These are phyloP conservation scores for Chrysoporthe austroafricana DNA, from an alignment of 2,329 filamentous ascomycete genomes.

Conservation along the genomic window DNA sequence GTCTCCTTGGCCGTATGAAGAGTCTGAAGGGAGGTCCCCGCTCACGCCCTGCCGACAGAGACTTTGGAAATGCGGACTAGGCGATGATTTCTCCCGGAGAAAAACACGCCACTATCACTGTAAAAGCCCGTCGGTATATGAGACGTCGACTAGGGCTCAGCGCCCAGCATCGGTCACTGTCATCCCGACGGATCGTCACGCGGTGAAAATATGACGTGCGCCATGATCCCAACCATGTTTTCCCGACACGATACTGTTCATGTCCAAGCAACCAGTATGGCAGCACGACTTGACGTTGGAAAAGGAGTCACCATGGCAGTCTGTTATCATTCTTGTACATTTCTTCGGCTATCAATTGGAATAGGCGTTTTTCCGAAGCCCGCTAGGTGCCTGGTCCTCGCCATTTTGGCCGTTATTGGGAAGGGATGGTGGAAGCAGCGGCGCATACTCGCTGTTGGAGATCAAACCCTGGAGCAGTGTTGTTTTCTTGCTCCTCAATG, in stretches of 20 bases:
- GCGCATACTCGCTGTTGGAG: not conserved
- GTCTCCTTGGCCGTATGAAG: conserved; percentile 79
- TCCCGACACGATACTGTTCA: not conserved
- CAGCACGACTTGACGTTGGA: conserved; percentile 11
- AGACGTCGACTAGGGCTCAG: not conserved
- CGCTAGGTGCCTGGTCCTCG: conserved; percentile 2
- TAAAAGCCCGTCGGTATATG: not conserved
- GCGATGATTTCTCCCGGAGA: not conserved
- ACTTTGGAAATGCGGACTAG: conserved; percentile 19
- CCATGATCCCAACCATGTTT: not conserved
- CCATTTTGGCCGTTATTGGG: not conserved
- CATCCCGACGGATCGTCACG: not conserved
- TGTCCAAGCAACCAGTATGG: too few relatives aligned
- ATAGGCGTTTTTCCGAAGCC: conserved; percentile 22
- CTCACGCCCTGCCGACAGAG: conserved; percentile 24
- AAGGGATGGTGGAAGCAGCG: not conserved
- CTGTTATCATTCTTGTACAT: conserved; percentile 27
- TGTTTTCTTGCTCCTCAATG: not conserved
- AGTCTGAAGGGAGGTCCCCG: conserved; percentile 71
- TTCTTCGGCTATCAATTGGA: conserved; percentile 22
- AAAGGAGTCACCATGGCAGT: conserved; percentile 15
- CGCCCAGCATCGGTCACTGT: not conserved
- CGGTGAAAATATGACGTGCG: not conserved
- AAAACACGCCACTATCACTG: not conserved
- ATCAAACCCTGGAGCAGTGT: not conserved